phyloP scores from a whole-genome alignment of 306 rosid species.

The Pyrus pyrifolia region DNA sequence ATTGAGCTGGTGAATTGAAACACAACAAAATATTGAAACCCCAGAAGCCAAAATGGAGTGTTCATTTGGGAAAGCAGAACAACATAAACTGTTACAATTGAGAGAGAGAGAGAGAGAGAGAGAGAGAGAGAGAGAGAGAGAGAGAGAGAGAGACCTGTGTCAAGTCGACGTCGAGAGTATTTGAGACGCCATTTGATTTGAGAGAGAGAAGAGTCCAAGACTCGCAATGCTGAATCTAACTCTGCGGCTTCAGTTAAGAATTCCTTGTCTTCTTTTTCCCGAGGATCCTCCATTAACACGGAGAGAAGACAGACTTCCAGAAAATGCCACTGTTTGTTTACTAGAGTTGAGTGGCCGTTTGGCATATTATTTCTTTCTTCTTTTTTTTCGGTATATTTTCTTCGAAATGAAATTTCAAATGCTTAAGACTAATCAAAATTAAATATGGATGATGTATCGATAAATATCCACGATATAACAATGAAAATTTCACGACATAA shows the following conservation, averaged over 20 bases:
- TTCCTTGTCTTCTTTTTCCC: not conserved
- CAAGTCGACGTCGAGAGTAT: conserved; percentile 55
- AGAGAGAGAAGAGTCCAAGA: conserved; percentile 45
- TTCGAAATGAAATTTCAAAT: too few relatives aligned
- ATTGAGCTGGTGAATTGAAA: not conserved
- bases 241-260: conserved; percentile 30
- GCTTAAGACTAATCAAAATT: too few relatives aligned
- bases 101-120: conserved; percentile 22
- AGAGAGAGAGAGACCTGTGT: conserved; percentile 38
- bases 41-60: not conserved
- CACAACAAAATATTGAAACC: not conserved
- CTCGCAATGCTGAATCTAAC: conserved; percentile 38
- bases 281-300: not conserved
- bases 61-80: not conserved
- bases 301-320: not conserved
- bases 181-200: conserved; percentile 81
- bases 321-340: not conserved
- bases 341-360: not conserved
- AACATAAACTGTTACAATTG: not conserved
- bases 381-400: too few relatives aligned
- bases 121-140: conserved; percentile 15
- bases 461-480: too few relatives aligned
- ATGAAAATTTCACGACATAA: too few relatives aligned
- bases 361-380: not conserved
- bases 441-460: too few relatives aligned